Evolutionary conservation across 768 basidiomycete species (phyloP).

Genomic region (Xerocomus brunneocitrinus): DNA sequence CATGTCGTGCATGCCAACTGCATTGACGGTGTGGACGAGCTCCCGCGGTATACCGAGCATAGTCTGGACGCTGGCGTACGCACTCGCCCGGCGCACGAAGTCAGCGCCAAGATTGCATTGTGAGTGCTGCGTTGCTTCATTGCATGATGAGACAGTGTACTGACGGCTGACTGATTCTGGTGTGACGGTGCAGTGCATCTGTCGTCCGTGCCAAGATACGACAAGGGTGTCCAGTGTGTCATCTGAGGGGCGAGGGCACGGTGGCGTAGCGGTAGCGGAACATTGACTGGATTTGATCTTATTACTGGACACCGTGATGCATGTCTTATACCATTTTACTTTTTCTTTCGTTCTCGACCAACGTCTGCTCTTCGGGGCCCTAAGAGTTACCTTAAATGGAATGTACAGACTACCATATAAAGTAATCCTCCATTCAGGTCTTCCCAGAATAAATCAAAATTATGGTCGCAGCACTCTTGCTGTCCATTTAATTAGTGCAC

Average conservation of each 20-base stretch:
- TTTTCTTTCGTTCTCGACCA: not conserved
- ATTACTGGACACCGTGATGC: not conserved
- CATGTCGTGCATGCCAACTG: constrained; percentile 84
- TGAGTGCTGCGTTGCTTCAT: constrained; percentile 31
- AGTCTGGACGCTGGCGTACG: constrained; percentile 36
- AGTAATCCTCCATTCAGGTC: constrained; percentile 3
- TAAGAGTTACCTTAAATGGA: not conserved
- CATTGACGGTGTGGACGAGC: constrained; percentile 57
- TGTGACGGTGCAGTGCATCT: constrained; percentile 48
- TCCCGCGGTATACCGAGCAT: constrained; percentile 60
- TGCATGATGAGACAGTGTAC: not conserved
- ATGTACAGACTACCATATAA: not conserved
- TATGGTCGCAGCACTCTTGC: not conserved
- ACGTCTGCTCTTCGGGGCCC: too few species aligned
- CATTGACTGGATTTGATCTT: constrained; percentile 4
- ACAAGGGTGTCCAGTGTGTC: constrained; percentile 77
- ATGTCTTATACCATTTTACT: constrained; percentile 13
- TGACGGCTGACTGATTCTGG: not conserved
- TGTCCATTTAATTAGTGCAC: constrained; percentile 38
- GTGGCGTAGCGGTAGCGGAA: constrained; percentile 1
- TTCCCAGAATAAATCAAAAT: constrained; percentile 20
- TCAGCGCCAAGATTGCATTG: constrained; percentile 78
- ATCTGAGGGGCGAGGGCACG: constrained; percentile 49
- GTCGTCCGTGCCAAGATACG: constrained; percentile 59
- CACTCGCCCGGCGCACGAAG: constrained; percentile 36